Percentiles rank a stretch among this genome's conserved stretches.
These are phyloP conservation scores for Cicer yamashitae DNA, from an alignment of 306 rosid species.

Conservation along the genomic window DNA sequence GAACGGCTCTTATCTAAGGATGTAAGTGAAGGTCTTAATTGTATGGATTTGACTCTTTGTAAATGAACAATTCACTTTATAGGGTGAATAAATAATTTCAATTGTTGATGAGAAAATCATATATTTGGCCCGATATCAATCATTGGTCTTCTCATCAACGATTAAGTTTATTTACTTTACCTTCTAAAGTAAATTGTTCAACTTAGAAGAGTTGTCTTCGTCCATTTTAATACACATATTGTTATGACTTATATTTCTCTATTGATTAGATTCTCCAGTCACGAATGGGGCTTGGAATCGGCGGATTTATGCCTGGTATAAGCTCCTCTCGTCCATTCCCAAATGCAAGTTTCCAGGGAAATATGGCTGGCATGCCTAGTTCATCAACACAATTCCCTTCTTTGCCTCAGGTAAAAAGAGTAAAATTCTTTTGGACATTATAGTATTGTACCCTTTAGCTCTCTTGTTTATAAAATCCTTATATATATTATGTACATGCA, in stretches of 20 bases:
- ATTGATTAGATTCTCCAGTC: constrained; percentile 71
- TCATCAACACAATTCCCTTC: constrained; percentile 70
- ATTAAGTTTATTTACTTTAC: background rate
- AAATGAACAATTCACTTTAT: background rate
- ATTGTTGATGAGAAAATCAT: background rate
- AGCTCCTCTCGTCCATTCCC: constrained; percentile 67
- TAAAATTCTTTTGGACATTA: constrained; percentile 39
- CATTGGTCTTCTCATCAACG: background rate
- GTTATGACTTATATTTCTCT: constrained; percentile 34
- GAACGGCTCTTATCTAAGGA: constrained; percentile 90
- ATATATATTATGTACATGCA: constrained; percentile 47
- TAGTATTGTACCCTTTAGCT: background rate
- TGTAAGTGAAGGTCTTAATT: constrained; percentile 60
- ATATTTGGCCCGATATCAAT: background rate
- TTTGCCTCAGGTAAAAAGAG: constrained; percentile 68
- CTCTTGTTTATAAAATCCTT: constrained; percentile 37
- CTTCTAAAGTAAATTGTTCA: background rate
- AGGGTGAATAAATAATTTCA: background rate
- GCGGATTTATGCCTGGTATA: constrained; percentile 67
- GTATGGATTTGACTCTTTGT: background rate
- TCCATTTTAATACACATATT: background rate
- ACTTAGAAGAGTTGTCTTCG: background rate
- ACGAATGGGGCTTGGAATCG: constrained; percentile 61
- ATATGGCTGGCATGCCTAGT: constrained; percentile 60
- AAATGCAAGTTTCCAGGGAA: constrained; percentile 66